These are phyloP conservation scores for Populus ilicifolia DNA, from an alignment of 345 rosid species.

Conservation along the genomic window DNA sequence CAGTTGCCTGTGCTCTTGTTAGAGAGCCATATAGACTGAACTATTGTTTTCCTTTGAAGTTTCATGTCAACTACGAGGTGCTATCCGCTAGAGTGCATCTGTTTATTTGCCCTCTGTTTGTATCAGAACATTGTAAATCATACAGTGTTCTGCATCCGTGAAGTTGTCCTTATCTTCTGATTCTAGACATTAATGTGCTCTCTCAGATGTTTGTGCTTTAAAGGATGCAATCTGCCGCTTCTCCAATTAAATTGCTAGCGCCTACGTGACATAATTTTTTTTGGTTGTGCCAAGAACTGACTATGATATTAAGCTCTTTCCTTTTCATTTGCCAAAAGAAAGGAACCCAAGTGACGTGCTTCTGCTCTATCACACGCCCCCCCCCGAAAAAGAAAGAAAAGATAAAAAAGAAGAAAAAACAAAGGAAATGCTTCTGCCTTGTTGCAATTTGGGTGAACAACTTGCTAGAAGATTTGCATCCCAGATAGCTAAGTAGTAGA, in stretches of 20 bases:
- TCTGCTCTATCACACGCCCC: neutral
- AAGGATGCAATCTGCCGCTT: neutral
- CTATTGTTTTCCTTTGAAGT: neutral
- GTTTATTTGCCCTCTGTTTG: neutral
- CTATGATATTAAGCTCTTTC: neutral
- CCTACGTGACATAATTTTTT: too few relatives aligned
- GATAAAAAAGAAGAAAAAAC: too few relatives aligned
- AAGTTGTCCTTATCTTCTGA: neutral
- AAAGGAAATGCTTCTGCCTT: neutral
- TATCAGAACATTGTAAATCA: neutral
- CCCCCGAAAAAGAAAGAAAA: too few relatives aligned
- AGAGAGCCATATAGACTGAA: neutral
- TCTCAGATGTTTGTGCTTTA: neutral
- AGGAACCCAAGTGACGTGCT: neutral
- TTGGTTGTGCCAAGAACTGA: neutral
- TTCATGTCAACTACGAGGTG: neutral
- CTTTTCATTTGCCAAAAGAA: neutral
- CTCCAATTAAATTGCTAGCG: neutral
- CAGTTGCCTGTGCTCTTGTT: neutral
- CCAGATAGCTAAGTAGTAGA: too few relatives aligned
- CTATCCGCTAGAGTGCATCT: neutral
- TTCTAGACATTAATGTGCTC: neutral
- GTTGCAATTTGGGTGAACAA: neutral
- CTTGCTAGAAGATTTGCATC: neutral
- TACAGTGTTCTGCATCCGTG: neutral